Base-by-base conservation (phyloP, 345 rosid species). In the Turnera subulata region DNA sequence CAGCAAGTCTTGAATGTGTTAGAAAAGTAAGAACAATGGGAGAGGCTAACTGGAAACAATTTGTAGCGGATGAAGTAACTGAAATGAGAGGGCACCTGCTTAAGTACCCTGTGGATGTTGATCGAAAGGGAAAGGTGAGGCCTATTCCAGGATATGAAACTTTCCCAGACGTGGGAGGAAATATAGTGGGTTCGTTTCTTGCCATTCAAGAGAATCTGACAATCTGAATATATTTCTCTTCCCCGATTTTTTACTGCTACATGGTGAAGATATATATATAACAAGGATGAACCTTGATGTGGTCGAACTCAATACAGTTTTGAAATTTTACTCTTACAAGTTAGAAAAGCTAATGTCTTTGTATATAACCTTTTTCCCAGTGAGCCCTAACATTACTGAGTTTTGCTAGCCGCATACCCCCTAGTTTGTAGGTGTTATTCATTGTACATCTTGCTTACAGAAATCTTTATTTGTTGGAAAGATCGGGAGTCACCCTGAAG, bases 81-180 rank as follows among this genome's bases (percentile, higher is more conserved):
- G 96, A 89, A 74, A 89, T 92, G 95, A 82, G 65, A 45, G 89
- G 95, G 22, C 98, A 92, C 68, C 75, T 89, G 50, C 66, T 92
- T 35, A 92, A 84, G 70, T 92, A 92, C 70, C 98, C 96, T 0
- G 91, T 89, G 18, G 91, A 83, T 39, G 89, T 89, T 1, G 95
- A 86, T 66, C 66, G 63, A 17, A 88, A 73, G 62, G 98, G 98
- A 25, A 92, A 84, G 77, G 95, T 92, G 46, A 80, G 72, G 68
- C 81, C 98, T 14, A 78, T 84, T 50, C 76, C 84, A 0, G 84
- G 85, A 20, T 61, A 73, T 10, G 91, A 83, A 78, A 80, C 65
- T 55, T 92, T 92, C 80, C 96, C 93, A 0, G 98, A 92, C 42
- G 89, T 83, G 0, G 98, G 96, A 25, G 98, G 98, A 20, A 82